Conservation (phyloP, 2,329 filamentous ascomycete genomes). For the Corynespora cassiicola region DNA sequence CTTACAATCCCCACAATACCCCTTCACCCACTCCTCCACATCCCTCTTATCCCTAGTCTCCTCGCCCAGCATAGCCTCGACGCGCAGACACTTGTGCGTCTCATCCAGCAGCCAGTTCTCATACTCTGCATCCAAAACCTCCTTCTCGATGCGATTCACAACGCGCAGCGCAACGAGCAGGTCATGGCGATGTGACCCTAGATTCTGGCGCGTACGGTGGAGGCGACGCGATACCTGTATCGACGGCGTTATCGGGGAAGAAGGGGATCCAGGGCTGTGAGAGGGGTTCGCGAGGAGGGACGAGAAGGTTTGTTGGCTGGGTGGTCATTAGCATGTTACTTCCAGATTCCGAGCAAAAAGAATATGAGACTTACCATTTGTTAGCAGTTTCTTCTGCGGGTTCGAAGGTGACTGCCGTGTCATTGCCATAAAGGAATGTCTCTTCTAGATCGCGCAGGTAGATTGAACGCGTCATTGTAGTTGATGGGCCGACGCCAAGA, state of each 20-base stretch:
- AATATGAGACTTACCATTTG: constrained; percentile 30
- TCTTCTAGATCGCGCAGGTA: constrained; percentile 83
- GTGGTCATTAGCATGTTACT: constrained; percentile 12
- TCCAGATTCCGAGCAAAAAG: too few relatives aligned
- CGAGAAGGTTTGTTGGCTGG: constrained; percentile 45
- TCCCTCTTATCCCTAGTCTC: constrained; percentile 51
- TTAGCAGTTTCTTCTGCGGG: constrained; percentile 17
- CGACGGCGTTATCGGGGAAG: constrained; percentile 30
- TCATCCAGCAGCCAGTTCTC: constrained; percentile 91
- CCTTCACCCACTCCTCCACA: constrained; percentile 62
- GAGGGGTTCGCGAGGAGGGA: constrained; percentile 37
- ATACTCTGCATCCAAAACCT: constrained; percentile 87
- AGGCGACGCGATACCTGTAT: constrained; percentile 60
- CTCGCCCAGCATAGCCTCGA: constrained; percentile 54
- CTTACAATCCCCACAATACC: constrained; percentile 69
- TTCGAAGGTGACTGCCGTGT: constrained; percentile 32
- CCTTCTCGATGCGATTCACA: constrained; percentile 86
- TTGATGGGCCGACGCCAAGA: constrained; percentile 79
- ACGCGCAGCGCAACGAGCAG: constrained; percentile 88
- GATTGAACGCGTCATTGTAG: constrained; percentile 82
- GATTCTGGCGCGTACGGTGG: constrained; percentile 78
- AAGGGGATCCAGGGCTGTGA: too few relatives aligned
- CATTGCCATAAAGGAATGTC: constrained; percentile 53
- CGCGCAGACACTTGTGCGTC: constrained; percentile 73
- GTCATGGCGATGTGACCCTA: constrained; percentile 87